Base-by-base conservation (phyloP, 2,329 filamentous ascomycete genomes). In the Penicillium sp. region DNA sequence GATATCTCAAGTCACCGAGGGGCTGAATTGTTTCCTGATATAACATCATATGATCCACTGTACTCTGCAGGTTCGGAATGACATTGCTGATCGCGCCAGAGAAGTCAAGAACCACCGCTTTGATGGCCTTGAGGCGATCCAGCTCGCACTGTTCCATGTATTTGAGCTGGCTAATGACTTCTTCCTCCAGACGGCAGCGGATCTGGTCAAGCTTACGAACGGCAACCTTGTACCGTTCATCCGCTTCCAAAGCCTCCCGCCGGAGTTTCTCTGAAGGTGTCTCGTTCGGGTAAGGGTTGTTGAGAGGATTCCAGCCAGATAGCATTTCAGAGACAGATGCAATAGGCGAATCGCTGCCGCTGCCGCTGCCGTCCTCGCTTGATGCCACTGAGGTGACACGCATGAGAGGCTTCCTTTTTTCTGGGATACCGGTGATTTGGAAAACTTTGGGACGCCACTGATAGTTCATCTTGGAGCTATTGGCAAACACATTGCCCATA, bases 1-100 rank as follows among this genome's bases (percentile, higher is more conserved):
- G 83, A 73, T 97, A 99, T 61, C 94, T 85, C 64, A 99, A 79
- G 74, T 99, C 94, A 38, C 90, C 89, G 46, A 87, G 73, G 6
- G 94, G 94, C 74, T 97, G 94, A n/a, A 99, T 90, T 0, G 94
- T 97, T 79, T 99, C 94, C 74, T 99, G 94, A 78, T 95, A 99
- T 45, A 99, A 82, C 87, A 99, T 92, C 92, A 99, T 97, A 72
- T 95, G 92, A 78, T 99, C 94, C 24, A 99, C 92, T 0, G 92
- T 92, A 57, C 93, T 93, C 76, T 97, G 94, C 60, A 99, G 79
- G 69, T 90, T 95, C 18, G 94, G 95, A 61, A 99, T 97, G 67
- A 97, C 93, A 69, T 99, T 99, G 81, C 93, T 93, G 73, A 99
- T 90, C 37, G 93, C 92, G 44, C 94, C 94, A 5, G 93, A 97